Evolutionary conservation across 176 grass and related monocot species (phyloP).

Genomic region (barley (Hordeum vulgare)): DNA sequence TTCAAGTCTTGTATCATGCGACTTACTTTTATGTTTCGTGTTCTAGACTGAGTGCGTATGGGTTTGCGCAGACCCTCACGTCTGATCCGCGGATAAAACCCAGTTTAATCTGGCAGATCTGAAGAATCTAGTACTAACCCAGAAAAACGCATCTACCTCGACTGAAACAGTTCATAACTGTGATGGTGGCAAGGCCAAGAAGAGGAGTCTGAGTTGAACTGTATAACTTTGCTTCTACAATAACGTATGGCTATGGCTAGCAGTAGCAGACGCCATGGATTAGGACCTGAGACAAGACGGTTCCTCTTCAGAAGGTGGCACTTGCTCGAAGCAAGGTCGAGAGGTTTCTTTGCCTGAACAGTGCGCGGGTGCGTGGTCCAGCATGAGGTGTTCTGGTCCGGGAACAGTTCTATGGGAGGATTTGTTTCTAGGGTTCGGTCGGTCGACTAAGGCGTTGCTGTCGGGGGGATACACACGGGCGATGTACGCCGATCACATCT

Average conservation of each 20-base stretch:
- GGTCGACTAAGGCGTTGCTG: slow-evolving; percentile 19
- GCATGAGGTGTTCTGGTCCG: not conserved
- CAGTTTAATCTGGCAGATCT: too few relatives aligned
- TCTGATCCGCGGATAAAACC: too few relatives aligned
- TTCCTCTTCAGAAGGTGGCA: not conserved
- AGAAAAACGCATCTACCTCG: not conserved
- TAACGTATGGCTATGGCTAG: not conserved
- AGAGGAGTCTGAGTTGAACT: not conserved
- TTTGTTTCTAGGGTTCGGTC: slow-evolving; percentile 5
- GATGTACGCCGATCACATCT: slow-evolving; percentile 9
- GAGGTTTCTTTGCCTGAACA: slow-evolving; percentile 3
- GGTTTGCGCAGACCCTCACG: too few relatives aligned
- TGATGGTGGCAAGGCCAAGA: not conserved
- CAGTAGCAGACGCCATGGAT: not conserved
- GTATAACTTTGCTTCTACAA: not conserved
- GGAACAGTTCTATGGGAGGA: not conserved
- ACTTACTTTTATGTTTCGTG: too few relatives aligned
- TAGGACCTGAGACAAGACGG: slow-evolving; percentile 9
- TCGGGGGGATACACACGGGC: slow-evolving; percentile 5
- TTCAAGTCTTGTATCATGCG: too few relatives aligned
- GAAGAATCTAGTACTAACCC: too few relatives aligned
- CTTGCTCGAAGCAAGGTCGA: not conserved
- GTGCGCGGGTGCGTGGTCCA: not conserved
- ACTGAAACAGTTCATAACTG: not conserved
- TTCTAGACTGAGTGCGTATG: too few relatives aligned